Evolutionary conservation across 768 basidiomycete species (phyloP), one percentile per base, ranked within the genome.

Genomic region (Kwoniella bestiolae): DNA sequence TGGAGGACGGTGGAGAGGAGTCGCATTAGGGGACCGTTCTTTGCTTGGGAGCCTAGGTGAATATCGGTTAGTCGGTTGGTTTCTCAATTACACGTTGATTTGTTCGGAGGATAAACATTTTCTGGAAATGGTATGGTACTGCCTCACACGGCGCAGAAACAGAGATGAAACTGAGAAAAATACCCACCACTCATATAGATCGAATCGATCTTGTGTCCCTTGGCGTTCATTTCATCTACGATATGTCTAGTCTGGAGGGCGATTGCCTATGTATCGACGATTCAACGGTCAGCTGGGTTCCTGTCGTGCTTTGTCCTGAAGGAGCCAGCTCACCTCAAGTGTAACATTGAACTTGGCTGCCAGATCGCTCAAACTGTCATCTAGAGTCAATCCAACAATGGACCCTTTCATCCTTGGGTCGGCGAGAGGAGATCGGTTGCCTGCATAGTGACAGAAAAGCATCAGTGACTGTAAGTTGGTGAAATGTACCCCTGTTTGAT

Each of bases 391-490:
- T 31, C 96, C 96, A 60, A 88, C 85, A 63, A 98, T 89, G 55
- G 92, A 90, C 21, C 96, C 96, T 38, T 90, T 86, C 95, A 98
- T 96, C 58, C 86, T 87, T n/a, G 91, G 85, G 79, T 99, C 96
- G 2, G 95, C 95, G 49, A 98, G 88, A 1, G 96, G 96, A 0
- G 94, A 97, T 66, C 96, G 86, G 81, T 99, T 99, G 41, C 95
- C 94, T 94, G 80, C 4, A 25, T 51, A 38, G 45, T 21, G 28
- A 31, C 26, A 34, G 29, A 38, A 18, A n/a, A n/a, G n/a, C n/a
- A n/a, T n/a, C n/a, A n/a, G n/a, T n/a, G n/a, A n/a, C n/a, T n/a
- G n/a, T n/a, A n/a, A n/a, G n/a, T n/a, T n/a, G n/a, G n/a, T n/a
- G n/a, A n/a, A n/a, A n/a, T n/a, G n/a, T n/a, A n/a, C n/a, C n/a